These are phyloP conservation scores for Mollisia scopiformis DNA, from an alignment of 2,329 filamentous ascomycete species.

Conservation along the genomic window DNA sequence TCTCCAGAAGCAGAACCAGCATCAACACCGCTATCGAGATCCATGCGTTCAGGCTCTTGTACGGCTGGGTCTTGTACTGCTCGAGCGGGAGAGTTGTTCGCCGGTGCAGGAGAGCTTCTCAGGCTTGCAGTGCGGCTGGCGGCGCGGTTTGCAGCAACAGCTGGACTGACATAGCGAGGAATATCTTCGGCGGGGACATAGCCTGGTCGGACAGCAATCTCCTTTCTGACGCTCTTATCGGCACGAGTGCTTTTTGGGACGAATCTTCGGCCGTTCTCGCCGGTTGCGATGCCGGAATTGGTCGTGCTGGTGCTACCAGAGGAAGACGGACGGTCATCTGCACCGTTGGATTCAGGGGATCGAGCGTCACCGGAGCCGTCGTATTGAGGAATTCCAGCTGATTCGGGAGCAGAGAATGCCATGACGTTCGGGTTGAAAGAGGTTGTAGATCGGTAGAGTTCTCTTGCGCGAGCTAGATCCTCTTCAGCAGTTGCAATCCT, in stretches of 20 bases:
- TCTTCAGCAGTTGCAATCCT: background rate
- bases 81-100: background rate
- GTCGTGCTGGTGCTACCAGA: slow-evolving; percentile 7
- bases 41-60: background rate
- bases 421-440: background rate
- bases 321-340: slow-evolving; percentile 4
- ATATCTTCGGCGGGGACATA: slow-evolving; percentile 88
- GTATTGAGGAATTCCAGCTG: background rate
- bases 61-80: background rate
- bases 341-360: background rate
- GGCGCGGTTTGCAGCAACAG: background rate
- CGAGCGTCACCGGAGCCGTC: slow-evolving; percentile 4
- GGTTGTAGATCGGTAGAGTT: background rate
- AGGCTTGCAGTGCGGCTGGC: background rate
- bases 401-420: background rate
- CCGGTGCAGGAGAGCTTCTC: background rate
- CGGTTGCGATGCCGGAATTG: slow-evolving; percentile 72
- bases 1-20: background rate
- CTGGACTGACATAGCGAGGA: background rate
- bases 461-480: background rate
- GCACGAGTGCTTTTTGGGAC: slow-evolving; percentile 83
- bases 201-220: slow-evolving; percentile 87
- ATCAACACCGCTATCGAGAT: background rate
- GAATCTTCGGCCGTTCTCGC: slow-evolving; percentile 73
- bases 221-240: slow-evolving; percentile 83